Evolutionary conservation across 169 alveolate genomes (phyloP).

Genomic region (Cryptosporidium sp.): DNA sequence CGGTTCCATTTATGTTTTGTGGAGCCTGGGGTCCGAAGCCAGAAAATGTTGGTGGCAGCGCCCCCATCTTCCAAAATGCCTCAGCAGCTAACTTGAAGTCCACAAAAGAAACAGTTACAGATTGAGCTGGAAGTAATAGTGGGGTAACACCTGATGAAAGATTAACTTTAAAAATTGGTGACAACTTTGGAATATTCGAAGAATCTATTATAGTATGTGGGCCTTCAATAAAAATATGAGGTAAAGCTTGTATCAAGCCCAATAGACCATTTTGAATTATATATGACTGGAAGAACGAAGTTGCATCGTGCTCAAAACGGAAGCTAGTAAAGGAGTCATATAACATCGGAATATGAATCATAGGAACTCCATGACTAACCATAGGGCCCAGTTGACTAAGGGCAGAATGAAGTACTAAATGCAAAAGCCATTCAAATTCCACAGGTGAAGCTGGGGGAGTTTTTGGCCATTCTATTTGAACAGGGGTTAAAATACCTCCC

Average conservation of each 20-base stretch:
- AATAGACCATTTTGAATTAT: slow-evolving; percentile 61
- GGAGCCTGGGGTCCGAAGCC: neutral
- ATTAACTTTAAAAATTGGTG: slow-evolving; percentile 45
- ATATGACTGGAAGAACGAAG: slow-evolving; percentile 31
- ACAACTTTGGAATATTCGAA: slow-evolving; percentile 41
- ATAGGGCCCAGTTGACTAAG: slow-evolving; percentile 42
- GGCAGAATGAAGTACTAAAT: slow-evolving; percentile 62
- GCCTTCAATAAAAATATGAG: slow-evolving; percentile 72
- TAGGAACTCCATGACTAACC: slow-evolving; percentile 67
- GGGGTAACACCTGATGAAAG: slow-evolving; percentile 57
- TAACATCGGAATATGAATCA: slow-evolving; percentile 69
- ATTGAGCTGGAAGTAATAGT: slow-evolving; percentile 73
- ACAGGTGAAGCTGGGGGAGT: slow-evolving; percentile 70
- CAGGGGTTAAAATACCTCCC: slow-evolving; percentile 2
- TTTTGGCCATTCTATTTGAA: slow-evolving; percentile 70
- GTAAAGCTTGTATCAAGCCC: slow-evolving; percentile 66
- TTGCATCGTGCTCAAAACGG: slow-evolving; percentile 74
- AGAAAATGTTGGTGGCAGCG: slow-evolving; percentile 43
- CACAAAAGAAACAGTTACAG: slow-evolving; percentile 35
- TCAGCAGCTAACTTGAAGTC: slow-evolving; percentile 69
- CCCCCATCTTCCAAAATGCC: slow-evolving; percentile 70
- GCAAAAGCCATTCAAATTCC: slow-evolving; percentile 68
- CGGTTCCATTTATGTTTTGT: neutral
- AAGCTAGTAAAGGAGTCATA: slow-evolving; percentile 53
- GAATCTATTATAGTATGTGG: slow-evolving; percentile 65